phyloP scores from a whole-genome alignment of 2,329 filamentous ascomycete genomes.

The Talaromyces marneffei region DNA sequence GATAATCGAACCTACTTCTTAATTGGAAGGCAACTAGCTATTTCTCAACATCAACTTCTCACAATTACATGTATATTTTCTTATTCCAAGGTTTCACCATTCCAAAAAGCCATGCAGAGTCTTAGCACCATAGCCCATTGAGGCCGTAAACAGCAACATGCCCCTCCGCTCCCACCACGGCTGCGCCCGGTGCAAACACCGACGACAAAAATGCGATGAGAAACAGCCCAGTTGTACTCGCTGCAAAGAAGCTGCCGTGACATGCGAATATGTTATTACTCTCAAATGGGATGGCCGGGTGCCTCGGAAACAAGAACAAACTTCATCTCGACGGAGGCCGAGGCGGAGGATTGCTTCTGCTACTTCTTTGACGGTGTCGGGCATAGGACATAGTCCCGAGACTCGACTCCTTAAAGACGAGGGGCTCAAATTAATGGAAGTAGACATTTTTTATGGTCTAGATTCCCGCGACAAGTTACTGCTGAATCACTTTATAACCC shows the following conservation, averaged over 20 bases:
- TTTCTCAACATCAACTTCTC: neutral
- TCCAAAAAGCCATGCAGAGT: no score
- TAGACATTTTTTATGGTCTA: neutral
- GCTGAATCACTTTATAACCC: conserved; percentile 21
- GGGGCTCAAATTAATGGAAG: neutral
- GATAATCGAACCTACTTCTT: neutral
- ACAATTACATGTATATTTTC: no score
- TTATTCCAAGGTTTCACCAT: no score
- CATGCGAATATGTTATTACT: conserved; percentile 20
- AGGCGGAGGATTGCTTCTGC: neutral
- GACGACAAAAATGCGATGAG: conserved; percentile 24
- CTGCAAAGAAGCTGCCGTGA: conserved; percentile 16
- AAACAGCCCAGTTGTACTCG: conserved; percentile 18
- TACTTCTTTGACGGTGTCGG: neutral
- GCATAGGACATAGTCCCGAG: neutral
- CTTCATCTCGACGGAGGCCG: conserved; percentile 2
- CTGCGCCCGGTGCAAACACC: conserved; percentile 21
- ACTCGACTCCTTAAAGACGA: neutral
- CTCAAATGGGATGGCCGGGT: conserved; percentile 22
- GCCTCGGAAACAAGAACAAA: conserved; percentile 9
- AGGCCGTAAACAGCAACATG: neutral
- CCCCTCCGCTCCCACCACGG: conserved; percentile 18
- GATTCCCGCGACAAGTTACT: conserved; percentile 14
- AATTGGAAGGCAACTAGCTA: no score
- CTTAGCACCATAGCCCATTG: no score